These are phyloP conservation scores for Fusarium setosum DNA, from an alignment of 2,329 filamentous ascomycete genomes.

Conservation along the genomic window DNA sequence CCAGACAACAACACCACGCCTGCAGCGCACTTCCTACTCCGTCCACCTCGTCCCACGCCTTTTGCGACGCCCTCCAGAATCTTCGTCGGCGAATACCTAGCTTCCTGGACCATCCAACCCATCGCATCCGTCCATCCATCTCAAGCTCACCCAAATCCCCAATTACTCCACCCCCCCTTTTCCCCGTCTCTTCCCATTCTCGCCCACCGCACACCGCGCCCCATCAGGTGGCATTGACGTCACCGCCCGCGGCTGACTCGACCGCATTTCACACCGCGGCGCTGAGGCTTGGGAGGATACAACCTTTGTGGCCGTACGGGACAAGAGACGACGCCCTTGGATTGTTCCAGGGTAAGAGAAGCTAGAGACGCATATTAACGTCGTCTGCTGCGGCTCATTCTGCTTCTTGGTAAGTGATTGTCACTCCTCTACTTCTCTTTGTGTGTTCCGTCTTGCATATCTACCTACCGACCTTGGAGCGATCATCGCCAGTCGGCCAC, in stretches of 20 bases:
- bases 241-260: conserved; percentile 26
- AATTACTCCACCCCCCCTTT: conserved; percentile 22
- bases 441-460: conserved; percentile 12
- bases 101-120: conserved; percentile 18
- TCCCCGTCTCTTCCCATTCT: conserved; percentile 23
- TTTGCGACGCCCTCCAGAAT: conserved; percentile 24
- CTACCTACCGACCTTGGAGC: conserved; percentile 15
- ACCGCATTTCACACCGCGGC: conserved; percentile 18
- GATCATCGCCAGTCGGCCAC: conserved; percentile 11
- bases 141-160: conserved; percentile 7
- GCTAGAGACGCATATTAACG: conserved; percentile 25
- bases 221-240: conserved; percentile 46
- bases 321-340: conserved; percentile 17
- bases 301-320: conserved; percentile 19
- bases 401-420: conserved; percentile 31
- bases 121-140: conserved; percentile 25
- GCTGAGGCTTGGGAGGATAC: conserved; percentile 14
- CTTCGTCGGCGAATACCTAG: conserved; percentile 19
- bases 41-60: conserved; percentile 19
- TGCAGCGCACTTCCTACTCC: conserved; percentile 23
- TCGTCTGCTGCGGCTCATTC: conserved; percentile 33
- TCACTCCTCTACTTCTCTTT: conserved; percentile 5
- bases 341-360: conserved; percentile 22
- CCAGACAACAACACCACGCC: conserved; percentile 37
- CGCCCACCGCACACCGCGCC: conserved; percentile 15